Percentiles rank a stretch among this genome's conserved stretches.
Conservation (phyloP, 75 land plant genomes). For the Cunninghamia lanceolata region DNA sequence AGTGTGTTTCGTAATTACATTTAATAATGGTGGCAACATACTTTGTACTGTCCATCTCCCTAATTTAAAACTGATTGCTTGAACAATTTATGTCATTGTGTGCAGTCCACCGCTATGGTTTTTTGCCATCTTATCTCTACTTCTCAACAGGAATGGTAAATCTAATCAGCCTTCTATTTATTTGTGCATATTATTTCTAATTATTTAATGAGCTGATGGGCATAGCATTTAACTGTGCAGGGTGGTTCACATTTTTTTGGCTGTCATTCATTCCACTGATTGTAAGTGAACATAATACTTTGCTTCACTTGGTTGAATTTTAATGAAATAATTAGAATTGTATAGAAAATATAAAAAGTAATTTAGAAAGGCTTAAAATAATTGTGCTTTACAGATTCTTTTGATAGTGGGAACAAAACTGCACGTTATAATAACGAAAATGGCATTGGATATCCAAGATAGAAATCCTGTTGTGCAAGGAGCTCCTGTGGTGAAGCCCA, state of each 20-base stretch:
- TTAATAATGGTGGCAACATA: not conserved
- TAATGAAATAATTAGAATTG: not conserved
- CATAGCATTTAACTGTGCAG: constrained; percentile 24
- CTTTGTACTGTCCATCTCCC: not conserved
- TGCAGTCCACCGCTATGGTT: constrained; percentile 80
- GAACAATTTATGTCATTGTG: not conserved
- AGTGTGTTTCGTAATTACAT: constrained; percentile 15
- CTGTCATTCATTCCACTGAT: constrained; percentile 58
- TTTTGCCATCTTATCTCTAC: constrained; percentile 50
- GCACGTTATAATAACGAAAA: constrained; percentile 58
- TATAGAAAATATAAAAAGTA: not conserved
- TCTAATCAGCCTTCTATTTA: not conserved
- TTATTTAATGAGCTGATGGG: not conserved
- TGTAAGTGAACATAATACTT: constrained; percentile 36
- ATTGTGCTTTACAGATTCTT: constrained; percentile 38
- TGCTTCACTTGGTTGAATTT: not conserved
- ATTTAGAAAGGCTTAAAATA: not conserved
- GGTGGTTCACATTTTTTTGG: constrained; percentile 64
- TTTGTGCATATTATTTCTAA: not conserved
- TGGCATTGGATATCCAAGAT: constrained; percentile 64
- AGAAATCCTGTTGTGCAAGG: constrained; percentile 62
- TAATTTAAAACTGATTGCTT: too few relatives aligned
- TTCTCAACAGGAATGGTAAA: constrained; percentile 62
- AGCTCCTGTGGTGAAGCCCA: constrained; percentile 55
- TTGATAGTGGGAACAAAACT: constrained; percentile 90